phyloP scores from a whole-genome alignment of 2,329 filamentous ascomycete genomes.

The Decorospora gaudefroyi region DNA sequence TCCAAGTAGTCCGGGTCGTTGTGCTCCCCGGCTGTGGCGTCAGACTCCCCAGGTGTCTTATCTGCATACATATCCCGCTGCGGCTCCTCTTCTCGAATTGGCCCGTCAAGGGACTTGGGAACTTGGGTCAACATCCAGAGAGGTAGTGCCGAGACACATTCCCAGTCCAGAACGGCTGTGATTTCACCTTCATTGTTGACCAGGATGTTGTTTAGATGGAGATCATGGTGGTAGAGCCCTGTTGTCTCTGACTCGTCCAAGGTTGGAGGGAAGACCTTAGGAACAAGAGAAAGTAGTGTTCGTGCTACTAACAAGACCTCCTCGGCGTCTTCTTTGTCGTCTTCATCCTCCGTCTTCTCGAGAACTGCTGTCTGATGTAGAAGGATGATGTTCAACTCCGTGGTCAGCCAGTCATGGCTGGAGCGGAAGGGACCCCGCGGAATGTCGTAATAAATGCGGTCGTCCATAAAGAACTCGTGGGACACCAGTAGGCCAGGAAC shows the following conservation, averaged over 20 bases:
- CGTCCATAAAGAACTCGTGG: slow-evolving; percentile 5
- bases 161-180: slow-evolving; percentile 22
- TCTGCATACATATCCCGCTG: background rate
- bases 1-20: slow-evolving; percentile 9
- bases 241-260: background rate
- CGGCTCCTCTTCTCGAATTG: slow-evolving; percentile 7
- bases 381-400: slow-evolving; percentile 5
- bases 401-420: slow-evolving; percentile 11
- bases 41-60: background rate
- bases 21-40: too few relatives aligned
- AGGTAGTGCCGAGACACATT: slow-evolving; percentile 16
- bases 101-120: slow-evolving; percentile 14
- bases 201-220: slow-evolving; percentile 19
- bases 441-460: slow-evolving; percentile 9
- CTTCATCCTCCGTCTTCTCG: slow-evolving; percentile 8
- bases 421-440: slow-evolving; percentile 11
- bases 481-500: slow-evolving; percentile 7
- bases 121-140: slow-evolving; percentile 15
- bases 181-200: slow-evolving; percentile 13
- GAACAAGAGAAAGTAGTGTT: slow-evolving; percentile 3
- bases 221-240: slow-evolving; percentile 12
- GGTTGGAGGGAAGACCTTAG: slow-evolving; percentile 5
- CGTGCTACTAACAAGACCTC: slow-evolving; percentile 2
- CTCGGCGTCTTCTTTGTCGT: slow-evolving; percentile 16
- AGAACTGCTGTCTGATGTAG: slow-evolving; percentile 5